phyloP scores from a whole-genome alignment of 2,329 filamentous ascomycete species.

The Tolypocladium guangdongense region DNA sequence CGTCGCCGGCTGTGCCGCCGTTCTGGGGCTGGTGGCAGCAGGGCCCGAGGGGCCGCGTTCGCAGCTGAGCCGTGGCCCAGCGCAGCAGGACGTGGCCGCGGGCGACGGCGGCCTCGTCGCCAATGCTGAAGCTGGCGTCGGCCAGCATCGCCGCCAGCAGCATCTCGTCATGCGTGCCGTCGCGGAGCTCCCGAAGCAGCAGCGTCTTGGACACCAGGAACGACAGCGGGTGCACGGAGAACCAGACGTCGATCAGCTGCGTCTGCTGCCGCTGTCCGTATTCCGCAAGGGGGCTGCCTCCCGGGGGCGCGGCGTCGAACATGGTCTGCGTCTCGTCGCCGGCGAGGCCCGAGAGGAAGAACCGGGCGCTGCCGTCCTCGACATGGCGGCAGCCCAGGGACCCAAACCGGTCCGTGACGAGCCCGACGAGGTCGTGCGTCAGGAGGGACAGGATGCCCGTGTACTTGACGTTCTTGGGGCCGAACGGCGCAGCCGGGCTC shows the following conservation, averaged over 20 bases:
- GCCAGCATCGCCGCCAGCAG: constrained; percentile 27
- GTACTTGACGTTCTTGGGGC: constrained; percentile 10
- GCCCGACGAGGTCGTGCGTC: constrained; percentile 19
- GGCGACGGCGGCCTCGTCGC: constrained; percentile 13
- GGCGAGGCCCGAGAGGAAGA: constrained; percentile 16
- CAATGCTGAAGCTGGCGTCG: constrained; percentile 24
- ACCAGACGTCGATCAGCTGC: constrained; percentile 30
- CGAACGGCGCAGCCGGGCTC: constrained; percentile 8
- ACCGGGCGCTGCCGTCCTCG: constrained; percentile 14
- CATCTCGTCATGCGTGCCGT: constrained; percentile 26
- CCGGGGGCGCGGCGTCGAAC: constrained; percentile 15
- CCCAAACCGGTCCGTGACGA: constrained; percentile 18
- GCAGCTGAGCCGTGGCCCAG: constrained; percentile 23
- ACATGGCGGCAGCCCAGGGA: constrained; percentile 16
- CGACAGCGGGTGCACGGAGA: constrained; percentile 26
- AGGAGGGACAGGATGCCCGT: constrained; percentile 17
- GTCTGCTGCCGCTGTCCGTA: constrained; percentile 20
- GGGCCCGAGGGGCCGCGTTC: constrained; percentile 12
- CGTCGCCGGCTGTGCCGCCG: constrained; percentile 6
- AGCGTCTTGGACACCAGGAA: constrained; percentile 29
- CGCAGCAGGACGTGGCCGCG: constrained; percentile 20
- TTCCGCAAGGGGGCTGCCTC: constrained; percentile 16
- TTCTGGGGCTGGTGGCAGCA: constrained; percentile 9
- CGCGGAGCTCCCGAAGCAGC: constrained; percentile 24
- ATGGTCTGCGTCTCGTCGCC: constrained; percentile 17